phyloP scores from a whole-genome alignment of 805 yeast species.

The Kuraishia capsulata region DNA sequence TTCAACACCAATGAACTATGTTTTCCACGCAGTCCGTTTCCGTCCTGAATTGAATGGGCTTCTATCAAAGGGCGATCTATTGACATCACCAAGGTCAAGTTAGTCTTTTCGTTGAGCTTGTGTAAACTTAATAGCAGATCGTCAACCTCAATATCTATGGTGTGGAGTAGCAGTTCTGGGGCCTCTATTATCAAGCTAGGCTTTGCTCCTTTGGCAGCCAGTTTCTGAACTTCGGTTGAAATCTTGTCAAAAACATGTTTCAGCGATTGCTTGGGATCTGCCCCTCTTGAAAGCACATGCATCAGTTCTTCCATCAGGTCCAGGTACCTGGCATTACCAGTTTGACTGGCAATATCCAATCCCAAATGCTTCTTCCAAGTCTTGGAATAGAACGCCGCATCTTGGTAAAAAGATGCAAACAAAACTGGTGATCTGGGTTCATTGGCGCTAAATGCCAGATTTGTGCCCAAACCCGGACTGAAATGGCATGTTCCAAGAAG shows the following conservation, averaged over 20 bases:
- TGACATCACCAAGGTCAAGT: slow-evolving; percentile 13
- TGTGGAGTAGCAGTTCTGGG: slow-evolving; percentile 19
- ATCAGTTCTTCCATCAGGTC: slow-evolving; percentile 29
- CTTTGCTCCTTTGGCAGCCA: neutral
- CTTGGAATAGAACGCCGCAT: slow-evolving; percentile 19
- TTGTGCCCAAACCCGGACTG: slow-evolving; percentile 15
- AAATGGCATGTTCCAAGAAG: slow-evolving; percentile 35
- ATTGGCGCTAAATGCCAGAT: slow-evolving; percentile 2
- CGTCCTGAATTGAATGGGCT: too few species aligned
- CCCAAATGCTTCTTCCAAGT: slow-evolving; percentile 25
- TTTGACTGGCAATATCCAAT: slow-evolving; percentile 27
- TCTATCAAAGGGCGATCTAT: slow-evolving; percentile 13
- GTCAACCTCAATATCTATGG: slow-evolving; percentile 6
- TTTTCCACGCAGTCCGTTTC: neutral
- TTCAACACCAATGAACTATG: slow-evolving; percentile 26
- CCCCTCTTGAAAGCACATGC: slow-evolving; percentile 7
- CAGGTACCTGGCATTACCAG: slow-evolving; percentile 23
- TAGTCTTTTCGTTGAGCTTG: slow-evolving; percentile 10
- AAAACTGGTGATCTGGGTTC: slow-evolving; percentile 23
- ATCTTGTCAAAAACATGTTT: slow-evolving; percentile 13
- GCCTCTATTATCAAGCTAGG: slow-evolving; percentile 6
- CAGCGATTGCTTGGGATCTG: too few species aligned
- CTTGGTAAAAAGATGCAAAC: slow-evolving; percentile 22
- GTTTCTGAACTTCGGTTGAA: neutral
- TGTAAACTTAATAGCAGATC: slow-evolving; percentile 11